phyloP scores from a whole-genome alignment of 768 basidiomycete genomes.

The Favolaschia claudopus region DNA sequence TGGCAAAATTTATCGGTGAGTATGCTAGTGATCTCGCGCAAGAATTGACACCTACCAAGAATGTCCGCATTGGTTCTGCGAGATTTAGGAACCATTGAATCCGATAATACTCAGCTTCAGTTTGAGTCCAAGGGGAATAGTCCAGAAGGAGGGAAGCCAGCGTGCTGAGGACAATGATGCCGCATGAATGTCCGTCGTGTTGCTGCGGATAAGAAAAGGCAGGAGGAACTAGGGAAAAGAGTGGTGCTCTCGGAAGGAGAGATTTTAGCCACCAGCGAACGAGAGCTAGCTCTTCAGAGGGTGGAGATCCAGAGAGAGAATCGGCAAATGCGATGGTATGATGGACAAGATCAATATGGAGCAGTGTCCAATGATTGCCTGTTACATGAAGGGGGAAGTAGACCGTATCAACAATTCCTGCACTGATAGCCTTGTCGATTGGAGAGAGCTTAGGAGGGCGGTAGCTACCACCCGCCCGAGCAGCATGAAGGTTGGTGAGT shows the following conservation, averaged over 20 bases:
- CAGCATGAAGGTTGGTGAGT: not conserved
- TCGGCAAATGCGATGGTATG: not conserved
- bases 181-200: not conserved
- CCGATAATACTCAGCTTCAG: not conserved
- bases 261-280: conserved; percentile 1
- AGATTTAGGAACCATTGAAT: not conserved
- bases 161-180: not conserved
- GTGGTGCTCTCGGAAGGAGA: not conserved
- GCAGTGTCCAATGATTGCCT: conserved; percentile 3
- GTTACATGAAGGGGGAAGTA: not conserved
- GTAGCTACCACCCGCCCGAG: not conserved
- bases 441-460: not conserved
- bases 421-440: not conserved
- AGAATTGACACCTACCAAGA: no score
- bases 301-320: not conserved
- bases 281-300: not conserved
- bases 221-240: not conserved
- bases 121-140: not conserved
- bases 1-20: no score
- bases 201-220: not conserved
- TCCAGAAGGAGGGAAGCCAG: not conserved
- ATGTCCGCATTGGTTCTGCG: no score
- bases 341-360: not conserved
- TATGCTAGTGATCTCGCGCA: no score
- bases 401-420: not conserved